phyloP scores from a whole-genome alignment of 2,329 filamentous ascomycete species.

The Stagonosporopsis chrysanthemi region DNA sequence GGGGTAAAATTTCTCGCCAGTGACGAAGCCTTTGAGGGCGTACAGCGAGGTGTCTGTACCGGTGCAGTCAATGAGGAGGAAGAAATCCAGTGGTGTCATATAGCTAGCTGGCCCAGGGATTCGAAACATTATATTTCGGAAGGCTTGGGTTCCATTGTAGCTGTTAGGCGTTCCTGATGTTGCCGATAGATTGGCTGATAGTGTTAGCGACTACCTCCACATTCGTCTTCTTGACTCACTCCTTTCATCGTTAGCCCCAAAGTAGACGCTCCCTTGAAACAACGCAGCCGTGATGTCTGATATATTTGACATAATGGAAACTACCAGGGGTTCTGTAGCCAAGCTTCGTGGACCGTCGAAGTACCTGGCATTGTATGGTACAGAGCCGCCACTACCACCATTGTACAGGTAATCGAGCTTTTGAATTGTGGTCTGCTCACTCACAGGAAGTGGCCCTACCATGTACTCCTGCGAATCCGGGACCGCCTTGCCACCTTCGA shows the following conservation, averaged over 20 bases:
- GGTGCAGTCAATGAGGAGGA: constrained; percentile 53
- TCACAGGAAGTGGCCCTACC: constrained; percentile 56
- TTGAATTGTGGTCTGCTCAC: constrained; percentile 34
- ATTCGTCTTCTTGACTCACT: background rate
- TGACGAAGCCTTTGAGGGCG: constrained; percentile 54
- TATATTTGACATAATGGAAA: constrained; percentile 54
- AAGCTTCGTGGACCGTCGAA: constrained; percentile 29
- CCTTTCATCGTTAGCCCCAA: constrained; percentile 20
- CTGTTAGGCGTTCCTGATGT: constrained; percentile 45
- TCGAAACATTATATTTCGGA: constrained; percentile 54
- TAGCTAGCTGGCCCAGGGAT: constrained; percentile 51
- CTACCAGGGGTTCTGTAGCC: constrained; percentile 49
- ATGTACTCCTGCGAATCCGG: constrained; percentile 59
- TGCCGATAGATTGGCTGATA: constrained; percentile 25
- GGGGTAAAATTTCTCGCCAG: constrained; percentile 56
- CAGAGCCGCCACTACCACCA: constrained; percentile 47
- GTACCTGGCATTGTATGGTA: constrained; percentile 38
- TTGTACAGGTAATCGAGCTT: constrained; percentile 42
- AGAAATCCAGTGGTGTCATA: constrained; percentile 57
- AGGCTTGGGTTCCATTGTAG: constrained; percentile 53
- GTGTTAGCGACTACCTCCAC: background rate
- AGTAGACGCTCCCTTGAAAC: constrained; percentile 40
- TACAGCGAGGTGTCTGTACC: constrained; percentile 56
- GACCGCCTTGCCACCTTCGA: constrained; percentile 53
- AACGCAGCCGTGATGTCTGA: constrained; percentile 56